phyloP scores from a whole-genome alignment of 2,329 filamentous ascomycete species.

The Penicillium sumatraense region DNA sequence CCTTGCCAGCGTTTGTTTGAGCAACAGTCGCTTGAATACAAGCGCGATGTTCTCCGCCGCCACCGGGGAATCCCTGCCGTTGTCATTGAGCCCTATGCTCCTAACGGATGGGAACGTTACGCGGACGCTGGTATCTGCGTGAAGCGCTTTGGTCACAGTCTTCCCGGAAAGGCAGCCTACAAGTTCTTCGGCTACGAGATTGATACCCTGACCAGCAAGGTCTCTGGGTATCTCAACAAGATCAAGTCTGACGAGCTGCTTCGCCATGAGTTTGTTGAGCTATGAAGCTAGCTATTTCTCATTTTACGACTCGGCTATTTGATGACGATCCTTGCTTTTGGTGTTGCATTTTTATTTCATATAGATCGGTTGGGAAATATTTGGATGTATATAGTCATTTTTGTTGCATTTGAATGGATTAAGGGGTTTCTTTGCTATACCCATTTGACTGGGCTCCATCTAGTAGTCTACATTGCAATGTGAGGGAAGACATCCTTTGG shows the following conservation, averaged over 20 bases:
- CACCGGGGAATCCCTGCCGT: slow-evolving; percentile 47
- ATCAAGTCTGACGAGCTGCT: slow-evolving; percentile 19
- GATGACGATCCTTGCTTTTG: not conserved
- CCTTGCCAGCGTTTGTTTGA: slow-evolving; percentile 58
- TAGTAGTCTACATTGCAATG: too few species aligned
- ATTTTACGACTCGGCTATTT: not conserved
- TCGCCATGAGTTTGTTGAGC: slow-evolving; percentile 23
- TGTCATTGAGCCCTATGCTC: slow-evolving; percentile 56
- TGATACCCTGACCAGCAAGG: slow-evolving; percentile 18
- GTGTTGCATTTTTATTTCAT: not conserved
- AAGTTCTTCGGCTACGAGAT: slow-evolving; percentile 24
- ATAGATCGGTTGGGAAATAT: not conserved
- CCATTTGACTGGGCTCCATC: too few species aligned
- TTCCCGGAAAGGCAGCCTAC: slow-evolving; percentile 24
- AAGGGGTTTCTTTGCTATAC: not conserved
- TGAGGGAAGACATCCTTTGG: too few species aligned
- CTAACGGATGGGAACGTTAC: slow-evolving; percentile 59
- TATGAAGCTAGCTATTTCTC: not conserved
- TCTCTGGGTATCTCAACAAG: slow-evolving; percentile 15
- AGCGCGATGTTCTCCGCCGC: slow-evolving; percentile 46
- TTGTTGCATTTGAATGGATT: not conserved
- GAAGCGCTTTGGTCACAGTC: slow-evolving; percentile 47
- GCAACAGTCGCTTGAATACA: slow-evolving; percentile 51
- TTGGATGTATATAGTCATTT: not conserved
- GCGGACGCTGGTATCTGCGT: slow-evolving; percentile 54